phyloP scores from a whole-genome alignment of 306 rosid genomes.

The Cucurbita argyrosperma region DNA sequence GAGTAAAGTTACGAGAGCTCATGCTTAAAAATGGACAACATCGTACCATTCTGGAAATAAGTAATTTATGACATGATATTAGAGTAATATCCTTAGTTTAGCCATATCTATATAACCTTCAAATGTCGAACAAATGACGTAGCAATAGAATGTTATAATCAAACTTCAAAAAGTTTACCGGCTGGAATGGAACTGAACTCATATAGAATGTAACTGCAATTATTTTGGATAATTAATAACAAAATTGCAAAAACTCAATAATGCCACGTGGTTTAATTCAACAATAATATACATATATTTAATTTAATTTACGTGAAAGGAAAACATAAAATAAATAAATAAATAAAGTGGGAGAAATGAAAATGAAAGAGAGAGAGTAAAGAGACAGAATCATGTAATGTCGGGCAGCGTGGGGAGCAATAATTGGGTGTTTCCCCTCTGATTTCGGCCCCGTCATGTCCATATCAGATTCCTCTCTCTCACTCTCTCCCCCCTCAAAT shows the following conservation, averaged over 20 bases:
- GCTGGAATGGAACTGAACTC: too few relatives aligned
- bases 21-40: too few relatives aligned
- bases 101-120: too few relatives aligned
- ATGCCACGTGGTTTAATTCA: background rate
- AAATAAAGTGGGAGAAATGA: background rate
- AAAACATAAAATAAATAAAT: background rate
- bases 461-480: constrained; percentile 72
- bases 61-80: too few relatives aligned
- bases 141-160: too few relatives aligned
- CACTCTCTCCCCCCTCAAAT: constrained; percentile 29
- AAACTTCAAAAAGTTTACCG: too few relatives aligned
- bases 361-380: background rate
- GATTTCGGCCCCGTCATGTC: constrained; percentile 46
- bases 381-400: constrained; percentile 55
- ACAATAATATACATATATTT: background rate
- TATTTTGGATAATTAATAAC: too few relatives aligned
- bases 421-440: constrained; percentile 60
- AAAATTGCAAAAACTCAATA: background rate
- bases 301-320: background rate
- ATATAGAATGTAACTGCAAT: too few relatives aligned
- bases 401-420: constrained; percentile 92
- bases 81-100: too few relatives aligned
- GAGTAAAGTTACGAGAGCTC: too few relatives aligned
- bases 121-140: too few relatives aligned
- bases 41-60: too few relatives aligned